Percentiles rank a stretch among this genome's conserved stretches.
Evolutionary conservation across 306 rosid species (phyloP).

Genomic region (Trifolium subterraneum): DNA sequence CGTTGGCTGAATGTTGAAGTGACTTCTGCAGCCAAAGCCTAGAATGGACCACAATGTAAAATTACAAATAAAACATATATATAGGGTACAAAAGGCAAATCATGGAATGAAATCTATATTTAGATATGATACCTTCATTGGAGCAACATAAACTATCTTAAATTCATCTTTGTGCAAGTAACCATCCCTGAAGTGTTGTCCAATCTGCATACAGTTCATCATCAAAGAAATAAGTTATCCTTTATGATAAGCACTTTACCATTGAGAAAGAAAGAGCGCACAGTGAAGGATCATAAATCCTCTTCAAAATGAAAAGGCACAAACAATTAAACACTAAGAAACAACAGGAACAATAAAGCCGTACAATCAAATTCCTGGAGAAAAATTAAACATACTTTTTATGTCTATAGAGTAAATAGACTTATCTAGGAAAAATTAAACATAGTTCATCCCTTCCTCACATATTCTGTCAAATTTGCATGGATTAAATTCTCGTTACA

Average conservation of each 20-base stretch:
- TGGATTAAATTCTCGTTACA: too few species aligned
- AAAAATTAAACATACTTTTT: too few species aligned
- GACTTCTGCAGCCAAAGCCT: constrained; percentile 99
- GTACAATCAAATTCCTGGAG: constrained; percentile 17
- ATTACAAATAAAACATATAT: constrained; percentile 27
- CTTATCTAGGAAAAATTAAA: too few species aligned
- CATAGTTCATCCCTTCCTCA: too few species aligned
- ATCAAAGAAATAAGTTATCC: constrained; percentile 33
- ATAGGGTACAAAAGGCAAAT: constrained; percentile 28
- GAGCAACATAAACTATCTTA: constrained; percentile 98
- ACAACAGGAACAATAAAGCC: constrained; percentile 22
- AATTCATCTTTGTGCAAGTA: constrained; percentile 91
- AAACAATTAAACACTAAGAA: constrained; percentile 11
- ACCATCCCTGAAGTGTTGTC: constrained; percentile 94
- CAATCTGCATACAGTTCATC: constrained; percentile 69
- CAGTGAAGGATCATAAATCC: constrained; percentile 16
- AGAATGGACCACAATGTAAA: constrained; percentile 42
- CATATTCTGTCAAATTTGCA: too few species aligned
- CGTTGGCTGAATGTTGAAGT: constrained; percentile 93
- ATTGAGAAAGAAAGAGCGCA: constrained; percentile 7
- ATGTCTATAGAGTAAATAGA: too few species aligned
- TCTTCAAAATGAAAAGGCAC: constrained; percentile 20
- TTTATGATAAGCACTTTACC: background rate
- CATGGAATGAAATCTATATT: background rate
- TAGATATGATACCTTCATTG: constrained; percentile 77